Percentiles rank a stretch among this genome's conserved stretches.
Conservation (phyloP, 805 yeast genomes). For the Saccharomyces paradoxus region DNA sequence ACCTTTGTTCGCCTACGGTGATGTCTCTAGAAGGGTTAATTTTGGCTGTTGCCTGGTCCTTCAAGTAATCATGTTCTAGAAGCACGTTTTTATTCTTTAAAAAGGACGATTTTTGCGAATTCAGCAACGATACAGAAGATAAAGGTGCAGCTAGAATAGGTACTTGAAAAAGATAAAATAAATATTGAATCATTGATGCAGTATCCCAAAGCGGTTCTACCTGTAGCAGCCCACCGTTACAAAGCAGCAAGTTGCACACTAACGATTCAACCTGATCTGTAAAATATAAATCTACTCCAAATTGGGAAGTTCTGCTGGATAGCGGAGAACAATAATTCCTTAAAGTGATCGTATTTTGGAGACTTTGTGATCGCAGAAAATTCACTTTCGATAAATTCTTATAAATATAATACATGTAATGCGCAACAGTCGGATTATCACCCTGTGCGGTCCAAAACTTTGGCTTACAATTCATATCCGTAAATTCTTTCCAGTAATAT, state of each 20-base stretch:
- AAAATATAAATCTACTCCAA: slow-evolving; percentile 14
- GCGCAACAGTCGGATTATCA: slow-evolving; percentile 35
- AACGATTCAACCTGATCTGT: slow-evolving; percentile 26
- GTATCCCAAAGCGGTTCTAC: slow-evolving; percentile 25
- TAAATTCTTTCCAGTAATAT: slow-evolving; percentile 23
- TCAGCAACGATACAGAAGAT: slow-evolving; percentile 20
- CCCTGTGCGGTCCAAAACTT: slow-evolving; percentile 26
- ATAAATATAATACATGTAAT: slow-evolving; percentile 33
- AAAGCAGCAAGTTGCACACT: slow-evolving; percentile 23
- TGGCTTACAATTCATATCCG: slow-evolving; percentile 14
- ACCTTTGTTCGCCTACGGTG: slow-evolving; percentile 12
- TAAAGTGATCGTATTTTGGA: slow-evolving; percentile 16
- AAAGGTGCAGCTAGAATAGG: slow-evolving; percentile 26
- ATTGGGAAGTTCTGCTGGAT: slow-evolving; percentile 22
- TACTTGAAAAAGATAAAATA: slow-evolving; percentile 25
- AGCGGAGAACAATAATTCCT: slow-evolving; percentile 19
- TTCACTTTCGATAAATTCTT: slow-evolving; percentile 17
- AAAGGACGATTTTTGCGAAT: slow-evolving; percentile 2
- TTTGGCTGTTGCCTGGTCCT: not conserved
- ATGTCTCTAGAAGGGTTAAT: slow-evolving; percentile 14
- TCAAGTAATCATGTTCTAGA: not conserved
- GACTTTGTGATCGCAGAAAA: slow-evolving; percentile 7
- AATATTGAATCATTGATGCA: slow-evolving; percentile 16
- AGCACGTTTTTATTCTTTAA: slow-evolving; percentile 1
- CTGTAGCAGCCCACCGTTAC: slow-evolving; percentile 25